A percentile compares a stretch with the other conserved stretches of the same genome.
These are phyloP conservation scores for Apiosordaria backusii DNA, from an alignment of 495 filamentous ascomycete species.

Conservation along the genomic window DNA sequence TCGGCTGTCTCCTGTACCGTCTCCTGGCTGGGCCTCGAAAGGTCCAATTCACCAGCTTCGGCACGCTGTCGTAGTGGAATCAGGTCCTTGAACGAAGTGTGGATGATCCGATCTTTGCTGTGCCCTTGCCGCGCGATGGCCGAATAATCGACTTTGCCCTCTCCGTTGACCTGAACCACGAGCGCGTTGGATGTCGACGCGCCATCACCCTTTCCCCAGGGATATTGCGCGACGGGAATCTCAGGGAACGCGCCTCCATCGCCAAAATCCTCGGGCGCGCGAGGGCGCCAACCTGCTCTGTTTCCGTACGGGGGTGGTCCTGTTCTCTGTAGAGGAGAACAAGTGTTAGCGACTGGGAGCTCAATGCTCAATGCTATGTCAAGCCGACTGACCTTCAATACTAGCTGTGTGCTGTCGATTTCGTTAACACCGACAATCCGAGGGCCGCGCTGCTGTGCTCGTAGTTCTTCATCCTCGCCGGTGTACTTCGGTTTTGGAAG, in stretches of 20 bases:
- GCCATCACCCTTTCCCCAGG: slow-evolving; percentile 75
- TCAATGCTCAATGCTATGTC: neutral
- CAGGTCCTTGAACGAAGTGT: slow-evolving; percentile 93
- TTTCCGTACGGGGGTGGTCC: slow-evolving; percentile 87
- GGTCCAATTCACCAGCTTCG: slow-evolving; percentile 87
- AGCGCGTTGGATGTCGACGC: slow-evolving; percentile 78
- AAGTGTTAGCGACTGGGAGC: slow-evolving; percentile 13
- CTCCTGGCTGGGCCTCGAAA: slow-evolving; percentile 82
- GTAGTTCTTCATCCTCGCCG: slow-evolving; percentile 77
- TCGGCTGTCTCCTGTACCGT: slow-evolving; percentile 78
- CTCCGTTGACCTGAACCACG: slow-evolving; percentile 81
- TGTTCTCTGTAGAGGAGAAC: slow-evolving; percentile 52
- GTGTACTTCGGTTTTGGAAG: slow-evolving; percentile 88
- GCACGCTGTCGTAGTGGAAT: slow-evolving; percentile 93
- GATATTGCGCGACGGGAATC: slow-evolving; percentile 90
- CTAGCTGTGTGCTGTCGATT: slow-evolving; percentile 81
- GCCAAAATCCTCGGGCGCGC: slow-evolving; percentile 83
- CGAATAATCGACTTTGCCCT: slow-evolving; percentile 94
- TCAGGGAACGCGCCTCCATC: slow-evolving; percentile 97
- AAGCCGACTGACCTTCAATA: slow-evolving; percentile 62
- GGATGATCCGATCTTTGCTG: slow-evolving; percentile 75
- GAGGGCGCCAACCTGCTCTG: slow-evolving; percentile 82
- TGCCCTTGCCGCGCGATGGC: slow-evolving; percentile 93
- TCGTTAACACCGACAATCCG: slow-evolving; percentile 73
- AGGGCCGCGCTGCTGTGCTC: slow-evolving; percentile 71